phyloP scores from a whole-genome alignment of 345 rosid genomes.

The Gynandropsis gynandra region DNA sequence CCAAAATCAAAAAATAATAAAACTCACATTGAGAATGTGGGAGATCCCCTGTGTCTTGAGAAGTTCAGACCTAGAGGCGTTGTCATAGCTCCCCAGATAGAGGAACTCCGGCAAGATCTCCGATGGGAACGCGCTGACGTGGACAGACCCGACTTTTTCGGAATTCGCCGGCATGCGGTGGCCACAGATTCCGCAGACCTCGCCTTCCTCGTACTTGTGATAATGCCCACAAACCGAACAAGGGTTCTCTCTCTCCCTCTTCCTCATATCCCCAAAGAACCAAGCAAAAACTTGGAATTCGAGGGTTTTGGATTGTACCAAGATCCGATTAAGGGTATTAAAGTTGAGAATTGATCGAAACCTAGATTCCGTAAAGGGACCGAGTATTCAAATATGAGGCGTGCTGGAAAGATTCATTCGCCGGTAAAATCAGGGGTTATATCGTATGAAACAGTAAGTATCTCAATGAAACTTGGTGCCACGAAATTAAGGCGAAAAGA shows the following conservation, averaged over 20 bases:
- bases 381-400: too few species aligned
- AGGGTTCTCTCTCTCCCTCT: constrained; percentile 97
- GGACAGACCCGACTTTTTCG: constrained; percentile 36
- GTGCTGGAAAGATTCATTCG: too few species aligned
- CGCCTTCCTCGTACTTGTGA: constrained; percentile 98
- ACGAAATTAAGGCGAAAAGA: too few species aligned
- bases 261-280: constrained; percentile 53
- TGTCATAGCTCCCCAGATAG: constrained; percentile 87
- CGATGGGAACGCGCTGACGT: constrained; percentile 81
- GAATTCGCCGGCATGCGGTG: constrained; percentile 56
- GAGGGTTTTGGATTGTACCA: too few species aligned
- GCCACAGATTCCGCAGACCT: constrained; percentile 93
- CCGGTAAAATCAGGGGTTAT: too few species aligned
- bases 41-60: constrained; percentile 86
- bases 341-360: too few species aligned
- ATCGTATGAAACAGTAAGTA: too few species aligned
- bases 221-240: constrained; percentile 96
- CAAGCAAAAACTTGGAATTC: not conserved
- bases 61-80: constrained; percentile 96
- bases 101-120: constrained; percentile 92
- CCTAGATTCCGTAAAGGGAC: constrained; percentile 3
- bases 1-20: not conserved
- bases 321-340: too few species aligned
- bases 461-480: too few species aligned
- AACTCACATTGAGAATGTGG: constrained; percentile 80